Percentiles rank a stretch among this genome's conserved stretches.
phyloP scores from a whole-genome alignment of 1,284 basidiomycete species.

The Paramarasmius palmivorus region DNA sequence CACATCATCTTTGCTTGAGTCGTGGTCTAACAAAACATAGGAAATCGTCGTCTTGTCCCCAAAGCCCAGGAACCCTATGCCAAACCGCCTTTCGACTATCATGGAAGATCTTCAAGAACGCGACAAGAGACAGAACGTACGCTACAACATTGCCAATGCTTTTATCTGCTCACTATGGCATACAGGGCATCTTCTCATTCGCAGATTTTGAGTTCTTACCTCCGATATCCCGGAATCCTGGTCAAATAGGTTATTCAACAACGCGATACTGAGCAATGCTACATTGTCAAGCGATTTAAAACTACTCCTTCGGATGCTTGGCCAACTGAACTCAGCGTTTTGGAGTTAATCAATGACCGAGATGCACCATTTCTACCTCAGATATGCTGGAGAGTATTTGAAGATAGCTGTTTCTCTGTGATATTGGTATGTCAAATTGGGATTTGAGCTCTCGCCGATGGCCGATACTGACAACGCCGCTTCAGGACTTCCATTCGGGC shows the following conservation, averaged over 20 bases:
- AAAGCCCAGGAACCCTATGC: conserved; percentile 19
- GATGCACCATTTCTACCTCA: conserved; percentile 61
- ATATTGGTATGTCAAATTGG: conserved; percentile 39
- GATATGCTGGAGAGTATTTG: conserved; percentile 67
- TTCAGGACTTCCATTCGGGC: conserved; percentile 54
- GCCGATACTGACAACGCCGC: too few relatives aligned
- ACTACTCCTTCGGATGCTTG: conserved; percentile 11
- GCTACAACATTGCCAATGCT: neutral
- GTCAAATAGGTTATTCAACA: conserved; percentile 11
- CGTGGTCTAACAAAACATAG: conserved; percentile 21
- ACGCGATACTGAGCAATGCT: conserved; percentile 33
- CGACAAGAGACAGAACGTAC: neutral
- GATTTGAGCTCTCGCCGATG: too few relatives aligned
- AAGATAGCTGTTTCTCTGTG: conserved; percentile 60
- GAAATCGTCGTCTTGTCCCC: conserved; percentile 42
- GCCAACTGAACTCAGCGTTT: conserved; percentile 56
- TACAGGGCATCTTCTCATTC: conserved; percentile 11
- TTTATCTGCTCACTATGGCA: neutral
- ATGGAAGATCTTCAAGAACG: conserved; percentile 17
- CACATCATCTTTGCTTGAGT: neutral
- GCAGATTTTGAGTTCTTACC: conserved; percentile 16
- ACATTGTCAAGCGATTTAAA: conserved; percentile 53
- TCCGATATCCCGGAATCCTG: neutral
- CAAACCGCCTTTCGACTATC: conserved; percentile 19
- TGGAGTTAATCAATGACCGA: conserved; percentile 52